Conservation (phyloP, 305 asterid species). For the Rubia occidens region DNA sequence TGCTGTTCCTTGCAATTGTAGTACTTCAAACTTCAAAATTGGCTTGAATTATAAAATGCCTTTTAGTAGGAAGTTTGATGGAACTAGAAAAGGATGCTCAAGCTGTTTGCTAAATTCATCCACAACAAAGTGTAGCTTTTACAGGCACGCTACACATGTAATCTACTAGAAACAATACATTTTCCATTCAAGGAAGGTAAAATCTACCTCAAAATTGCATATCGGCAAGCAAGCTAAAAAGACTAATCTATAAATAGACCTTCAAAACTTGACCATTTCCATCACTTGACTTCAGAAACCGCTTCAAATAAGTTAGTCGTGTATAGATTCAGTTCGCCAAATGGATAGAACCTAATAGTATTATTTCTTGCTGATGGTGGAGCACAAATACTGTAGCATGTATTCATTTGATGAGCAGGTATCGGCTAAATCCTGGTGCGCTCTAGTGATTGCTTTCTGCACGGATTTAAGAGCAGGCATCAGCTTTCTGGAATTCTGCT, state of each 20-base stretch:
- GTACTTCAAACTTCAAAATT: neutral
- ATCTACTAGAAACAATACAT: neutral
- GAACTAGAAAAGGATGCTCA: too few species aligned
- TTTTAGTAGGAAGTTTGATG: too few species aligned
- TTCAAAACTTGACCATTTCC: neutral
- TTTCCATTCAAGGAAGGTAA: neutral
- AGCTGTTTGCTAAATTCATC: neutral
- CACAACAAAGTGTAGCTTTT: neutral
- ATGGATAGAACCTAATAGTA: neutral
- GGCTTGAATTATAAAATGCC: too few species aligned
- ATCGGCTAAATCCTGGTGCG: slow-evolving; percentile 89
- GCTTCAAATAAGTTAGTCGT: neutral
- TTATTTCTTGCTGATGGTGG: slow-evolving; percentile 41
- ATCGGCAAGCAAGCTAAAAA: neutral
- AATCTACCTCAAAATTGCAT: neutral
- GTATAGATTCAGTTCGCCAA: neutral
- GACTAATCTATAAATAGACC: neutral
- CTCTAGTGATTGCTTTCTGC: slow-evolving; percentile 68
- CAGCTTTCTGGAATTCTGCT: slow-evolving; percentile 67
- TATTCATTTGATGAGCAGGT: slow-evolving; percentile 83
- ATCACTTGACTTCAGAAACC: neutral
- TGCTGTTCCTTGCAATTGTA: neutral
- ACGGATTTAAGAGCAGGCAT: slow-evolving; percentile 81
- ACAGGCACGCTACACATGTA: neutral
- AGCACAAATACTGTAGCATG: slow-evolving; percentile 68